Evolutionary conservation across 2,329 filamentous ascomycete genomes (phyloP).

Genomic region (Colletotrichum sp.): DNA sequence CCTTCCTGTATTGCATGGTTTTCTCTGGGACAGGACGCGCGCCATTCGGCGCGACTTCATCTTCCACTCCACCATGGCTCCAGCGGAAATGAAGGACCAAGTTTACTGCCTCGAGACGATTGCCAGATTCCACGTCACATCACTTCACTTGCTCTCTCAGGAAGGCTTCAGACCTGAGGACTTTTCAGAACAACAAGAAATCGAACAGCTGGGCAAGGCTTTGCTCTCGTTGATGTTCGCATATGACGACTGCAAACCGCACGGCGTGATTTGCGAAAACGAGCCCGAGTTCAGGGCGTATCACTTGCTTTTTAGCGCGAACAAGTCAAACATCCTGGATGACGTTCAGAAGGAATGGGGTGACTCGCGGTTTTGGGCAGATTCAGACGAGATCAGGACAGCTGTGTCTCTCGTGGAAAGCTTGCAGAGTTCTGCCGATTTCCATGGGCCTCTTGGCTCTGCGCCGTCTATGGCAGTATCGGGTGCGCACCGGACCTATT

Average conservation of each 20-base stretch:
- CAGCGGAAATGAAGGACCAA: conserved; percentile 60
- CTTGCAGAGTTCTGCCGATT: conserved; percentile 61
- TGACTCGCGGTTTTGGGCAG: conserved; percentile 55
- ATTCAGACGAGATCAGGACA: conserved; percentile 63
- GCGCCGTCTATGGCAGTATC: conserved; percentile 52
- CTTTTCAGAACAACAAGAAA: conserved; percentile 70
- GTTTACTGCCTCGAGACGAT: conserved; percentile 71
- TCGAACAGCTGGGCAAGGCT: conserved; percentile 69
- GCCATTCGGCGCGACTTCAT: conserved; percentile 72
- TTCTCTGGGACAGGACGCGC: conserved; percentile 71
- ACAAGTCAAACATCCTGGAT: conserved; percentile 59
- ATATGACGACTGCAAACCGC: conserved; percentile 68
- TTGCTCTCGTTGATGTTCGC: conserved; percentile 68
- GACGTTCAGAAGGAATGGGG: conserved; percentile 59
- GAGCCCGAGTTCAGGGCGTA: conserved; percentile 71
- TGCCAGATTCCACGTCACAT: conserved; percentile 68
- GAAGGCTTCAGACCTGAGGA: conserved; percentile 60
- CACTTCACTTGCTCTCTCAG: conserved; percentile 66
- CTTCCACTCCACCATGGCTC: conserved; percentile 65
- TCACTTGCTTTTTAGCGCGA: conserved; percentile 65
- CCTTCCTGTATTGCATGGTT: conserved; percentile 62
- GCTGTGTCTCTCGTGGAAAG: conserved; percentile 65
- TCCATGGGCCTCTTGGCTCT: conserved; percentile 61
- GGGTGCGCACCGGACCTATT: conserved; percentile 58
- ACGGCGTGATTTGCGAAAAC: conserved; percentile 61